Base-by-base conservation (phyloP, 2,329 filamentous ascomycete genomes). In the Xylaria sp. region DNA sequence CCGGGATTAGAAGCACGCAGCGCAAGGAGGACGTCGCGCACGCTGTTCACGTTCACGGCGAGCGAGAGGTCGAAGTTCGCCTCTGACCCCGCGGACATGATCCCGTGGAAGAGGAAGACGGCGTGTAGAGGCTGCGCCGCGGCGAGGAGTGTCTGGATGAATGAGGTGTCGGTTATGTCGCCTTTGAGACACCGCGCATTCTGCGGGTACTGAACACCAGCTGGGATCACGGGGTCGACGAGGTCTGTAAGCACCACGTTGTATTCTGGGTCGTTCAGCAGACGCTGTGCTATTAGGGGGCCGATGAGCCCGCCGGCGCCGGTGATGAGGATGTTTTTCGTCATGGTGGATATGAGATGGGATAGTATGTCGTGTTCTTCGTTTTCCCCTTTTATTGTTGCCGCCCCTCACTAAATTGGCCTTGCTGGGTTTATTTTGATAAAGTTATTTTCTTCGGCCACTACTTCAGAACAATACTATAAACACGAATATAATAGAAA, bases 81-180 rank as follows among this genome's bases (percentile, higher is more conserved):
- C 78, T 91, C 89, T 18, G 88, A 86, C 6, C 88, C 88, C 13
- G 86, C 85, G 0, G 88, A 90, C 89, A 91, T 91, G 82, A 91
- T 89, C 70, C 89, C 89, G 78, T 91, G 89, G 77, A 91, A 87
- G 73, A 89, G 82, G 79, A 89, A 91, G 67, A 86, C 82, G 56
- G 86, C 85, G 68, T 85, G 81, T 3, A 88, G 80, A 1, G 84
- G 83, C 31, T 80, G 79, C 20, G 83, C 82, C 3, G 81, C 80
- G 0, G 77, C 76, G 15, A 88, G 81, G 1, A 90, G 82, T 15
- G 70, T 48, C 49, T 73, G 52, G 10, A 83, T 69, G 71, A 81
- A 82, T 69, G 68, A 63, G 0, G 75, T 68, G 57, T 79, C 76
- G 63, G 79, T 78, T 68, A 84, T 80, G 75, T 91, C 88, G 10